phyloP scores from a whole-genome alignment of 352 stramenopile genomes.

The Phytophthora quininea region DNA sequence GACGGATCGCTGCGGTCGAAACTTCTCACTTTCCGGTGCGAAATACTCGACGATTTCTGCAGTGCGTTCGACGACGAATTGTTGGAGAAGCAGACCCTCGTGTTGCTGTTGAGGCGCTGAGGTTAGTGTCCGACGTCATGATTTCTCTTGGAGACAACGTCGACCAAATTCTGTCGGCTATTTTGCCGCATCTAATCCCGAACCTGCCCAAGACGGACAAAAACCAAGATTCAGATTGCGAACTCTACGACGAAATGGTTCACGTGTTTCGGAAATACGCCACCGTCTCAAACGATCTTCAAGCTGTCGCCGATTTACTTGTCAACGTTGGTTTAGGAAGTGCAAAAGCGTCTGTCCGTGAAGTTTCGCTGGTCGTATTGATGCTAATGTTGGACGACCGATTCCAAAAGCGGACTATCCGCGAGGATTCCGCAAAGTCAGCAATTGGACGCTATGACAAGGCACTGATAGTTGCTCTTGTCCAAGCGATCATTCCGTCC shows the following conservation, averaged over 20 bases:
- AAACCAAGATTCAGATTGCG: conserved; percentile 14
- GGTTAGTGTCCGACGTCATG: conserved; percentile 71
- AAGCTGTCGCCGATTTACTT: conserved; percentile 59
- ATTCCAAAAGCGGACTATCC: conserved; percentile 32
- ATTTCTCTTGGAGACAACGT: conserved; percentile 63
- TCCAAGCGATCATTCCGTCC: conserved; percentile 62
- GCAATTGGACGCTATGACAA: conserved; percentile 50
- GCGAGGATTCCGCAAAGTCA: conserved; percentile 18
- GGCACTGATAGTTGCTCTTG: conserved; percentile 55
- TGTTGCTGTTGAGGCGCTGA: conserved; percentile 58
- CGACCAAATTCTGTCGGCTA: conserved; percentile 70
- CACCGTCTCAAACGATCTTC: conserved; percentile 63
- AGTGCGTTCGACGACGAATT: conserved; percentile 68
- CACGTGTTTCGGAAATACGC: conserved; percentile 72
- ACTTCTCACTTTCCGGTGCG: conserved; percentile 69
- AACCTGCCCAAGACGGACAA: conserved; percentile 37
- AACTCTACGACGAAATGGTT: conserved; percentile 63
- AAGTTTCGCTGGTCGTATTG: conserved; percentile 56
- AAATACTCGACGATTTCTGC: conserved; percentile 74
- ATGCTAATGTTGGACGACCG: conserved; percentile 63
- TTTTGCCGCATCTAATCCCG: conserved; percentile 70
- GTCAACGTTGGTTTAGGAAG: conserved; percentile 68
- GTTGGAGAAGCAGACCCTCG: conserved; percentile 40
- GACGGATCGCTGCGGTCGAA: conserved; percentile 70
- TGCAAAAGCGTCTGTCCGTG: conserved; percentile 40